These are phyloP conservation scores for Cinchona pubescens DNA, from an alignment of 257 asterid species.

Conservation along the genomic window DNA sequence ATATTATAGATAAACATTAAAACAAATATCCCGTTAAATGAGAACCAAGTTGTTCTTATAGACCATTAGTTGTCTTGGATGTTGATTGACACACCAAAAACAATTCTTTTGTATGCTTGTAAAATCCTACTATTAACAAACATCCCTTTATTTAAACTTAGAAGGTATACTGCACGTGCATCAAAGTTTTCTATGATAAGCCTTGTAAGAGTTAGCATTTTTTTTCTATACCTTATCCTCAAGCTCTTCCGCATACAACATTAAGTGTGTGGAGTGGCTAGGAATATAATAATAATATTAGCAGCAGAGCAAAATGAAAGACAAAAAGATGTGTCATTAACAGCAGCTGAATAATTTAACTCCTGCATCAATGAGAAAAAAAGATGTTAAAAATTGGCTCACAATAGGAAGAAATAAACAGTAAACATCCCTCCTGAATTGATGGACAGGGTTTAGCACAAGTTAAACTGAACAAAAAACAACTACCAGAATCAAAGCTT, in stretches of 20 bases:
- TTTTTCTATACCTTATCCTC: background rate
- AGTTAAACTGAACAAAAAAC: conserved; percentile 4
- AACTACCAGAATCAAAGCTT: background rate
- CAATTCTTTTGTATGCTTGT: background rate
- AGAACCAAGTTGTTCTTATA: conserved; percentile 1
- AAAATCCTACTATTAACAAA: background rate
- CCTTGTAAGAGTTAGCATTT: background rate
- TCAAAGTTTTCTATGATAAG: background rate
- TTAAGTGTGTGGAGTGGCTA: background rate
- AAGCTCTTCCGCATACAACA: background rate
- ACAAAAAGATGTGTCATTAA: conserved; percentile 63
- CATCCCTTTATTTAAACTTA: background rate
- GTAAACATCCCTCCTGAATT: background rate
- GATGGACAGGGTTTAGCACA: background rate
- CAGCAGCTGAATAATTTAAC: conserved; percentile 42
- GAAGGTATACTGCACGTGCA: background rate
- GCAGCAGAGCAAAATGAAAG: conserved; percentile 13
- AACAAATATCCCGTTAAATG: background rate
- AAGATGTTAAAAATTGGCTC: background rate
- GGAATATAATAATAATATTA: background rate
- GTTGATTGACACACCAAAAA: background rate
- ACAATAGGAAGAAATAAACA: background rate
- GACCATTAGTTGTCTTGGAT: background rate
- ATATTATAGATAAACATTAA: background rate
- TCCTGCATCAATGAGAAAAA: conserved; percentile 50